These are phyloP conservation scores for Tetrahymena malaccensis DNA, from an alignment of 73 alveolate genomes.

Conservation along the genomic window DNA sequence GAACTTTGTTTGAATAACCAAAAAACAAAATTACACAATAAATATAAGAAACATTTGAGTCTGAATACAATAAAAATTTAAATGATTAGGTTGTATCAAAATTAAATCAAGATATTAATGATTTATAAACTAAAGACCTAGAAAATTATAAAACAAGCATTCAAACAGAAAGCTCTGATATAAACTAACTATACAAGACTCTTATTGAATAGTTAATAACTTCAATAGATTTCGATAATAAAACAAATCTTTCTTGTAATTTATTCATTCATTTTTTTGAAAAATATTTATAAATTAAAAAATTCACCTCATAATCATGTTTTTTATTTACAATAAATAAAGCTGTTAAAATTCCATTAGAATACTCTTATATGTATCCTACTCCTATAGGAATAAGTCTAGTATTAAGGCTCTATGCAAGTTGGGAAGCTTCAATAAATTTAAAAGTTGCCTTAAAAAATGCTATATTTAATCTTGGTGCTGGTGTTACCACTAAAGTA, in stretches of 20 bases:
- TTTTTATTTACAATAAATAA: not conserved
- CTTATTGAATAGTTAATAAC: not conserved
- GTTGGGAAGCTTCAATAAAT: not conserved
- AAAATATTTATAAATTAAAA: no score
- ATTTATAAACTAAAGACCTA: not conserved
- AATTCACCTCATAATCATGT: not conserved
- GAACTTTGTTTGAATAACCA: not conserved
- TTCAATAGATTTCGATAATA: not conserved
- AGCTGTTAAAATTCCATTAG: not conserved
- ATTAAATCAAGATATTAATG: not conserved
- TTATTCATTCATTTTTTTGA: not conserved
- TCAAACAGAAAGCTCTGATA: not conserved
- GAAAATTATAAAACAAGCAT: not conserved
- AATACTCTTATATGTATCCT: not conserved
- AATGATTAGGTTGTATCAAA: not conserved
- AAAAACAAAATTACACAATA: not conserved
- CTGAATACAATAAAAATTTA: not conserved
- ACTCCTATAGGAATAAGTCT: not conserved
- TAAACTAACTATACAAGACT: not conserved
- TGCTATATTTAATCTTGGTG: not conserved
- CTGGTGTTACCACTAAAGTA: not conserved
- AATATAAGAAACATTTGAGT: not conserved
- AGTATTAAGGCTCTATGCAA: not conserved
- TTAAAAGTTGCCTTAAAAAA: not conserved
- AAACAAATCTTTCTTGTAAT: not conserved